Evolutionary conservation across 2,329 filamentous ascomycete genomes (phyloP).

Genomic region (Arthroderma sp.): DNA sequence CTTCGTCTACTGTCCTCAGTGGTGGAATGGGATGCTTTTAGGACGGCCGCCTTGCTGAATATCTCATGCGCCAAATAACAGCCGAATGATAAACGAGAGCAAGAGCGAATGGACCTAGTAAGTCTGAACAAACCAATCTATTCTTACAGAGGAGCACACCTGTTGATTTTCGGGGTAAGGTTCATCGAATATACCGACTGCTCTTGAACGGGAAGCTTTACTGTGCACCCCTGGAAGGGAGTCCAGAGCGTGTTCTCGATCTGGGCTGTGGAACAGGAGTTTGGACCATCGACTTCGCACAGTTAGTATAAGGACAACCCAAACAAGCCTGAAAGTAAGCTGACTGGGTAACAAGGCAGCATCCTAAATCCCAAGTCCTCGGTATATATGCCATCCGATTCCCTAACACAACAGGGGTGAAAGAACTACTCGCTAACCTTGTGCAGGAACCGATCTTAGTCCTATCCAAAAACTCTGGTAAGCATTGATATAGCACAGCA

Average conservation of each 20-base stretch:
- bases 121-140: background rate
- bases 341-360: slow-evolving; percentile 1
- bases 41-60: no score
- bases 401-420: background rate
- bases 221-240: slow-evolving; percentile 4
- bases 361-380: slow-evolving; percentile 6
- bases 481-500: background rate
- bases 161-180: background rate
- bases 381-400: slow-evolving; percentile 2
- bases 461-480: slow-evolving; percentile 10
- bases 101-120: slow-evolving; percentile 11
- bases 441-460: slow-evolving; percentile 9
- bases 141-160: background rate
- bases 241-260: slow-evolving; percentile 7
- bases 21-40: no score
- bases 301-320: slow-evolving; percentile 5
- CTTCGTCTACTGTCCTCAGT: no score
- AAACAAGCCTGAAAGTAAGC: background rate
- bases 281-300: slow-evolving; percentile 10
- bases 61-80: slow-evolving; percentile 1
- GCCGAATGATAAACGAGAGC: slow-evolving; percentile 11
- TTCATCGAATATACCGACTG: slow-evolving; percentile 6
- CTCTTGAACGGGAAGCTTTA: slow-evolving; percentile 7
- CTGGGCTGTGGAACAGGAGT: slow-evolving; percentile 8
- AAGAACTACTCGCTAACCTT: background rate